phyloP scores from a whole-genome alignment of 169 alveolate genomes.

The Besnoitia besnoiti region DNA sequence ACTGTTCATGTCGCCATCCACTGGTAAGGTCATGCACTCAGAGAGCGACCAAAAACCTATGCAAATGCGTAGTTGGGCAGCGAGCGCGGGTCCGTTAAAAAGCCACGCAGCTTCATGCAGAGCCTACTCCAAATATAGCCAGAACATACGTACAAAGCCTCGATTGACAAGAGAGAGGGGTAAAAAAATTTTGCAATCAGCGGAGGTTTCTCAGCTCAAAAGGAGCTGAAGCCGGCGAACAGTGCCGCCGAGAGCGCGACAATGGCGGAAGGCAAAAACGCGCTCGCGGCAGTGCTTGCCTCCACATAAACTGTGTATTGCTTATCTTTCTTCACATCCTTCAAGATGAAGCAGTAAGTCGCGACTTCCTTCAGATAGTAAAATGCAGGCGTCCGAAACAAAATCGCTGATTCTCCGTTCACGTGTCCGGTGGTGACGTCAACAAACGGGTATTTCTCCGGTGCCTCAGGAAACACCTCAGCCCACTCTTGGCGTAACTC shows the following conservation, averaged over 20 bases:
- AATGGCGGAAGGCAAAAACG: neutral
- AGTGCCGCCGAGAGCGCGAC: neutral
- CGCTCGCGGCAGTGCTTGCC: neutral
- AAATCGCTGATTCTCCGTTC: neutral
- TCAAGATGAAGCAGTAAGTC: neutral
- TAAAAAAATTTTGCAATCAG: neutral
- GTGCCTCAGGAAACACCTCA: slow-evolving; percentile 18
- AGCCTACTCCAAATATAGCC: too few species aligned
- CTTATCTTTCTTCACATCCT: neutral
- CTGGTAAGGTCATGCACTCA: too few species aligned
- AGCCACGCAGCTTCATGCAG: too few species aligned
- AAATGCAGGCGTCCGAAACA: neutral
- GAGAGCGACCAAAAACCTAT: too few species aligned
- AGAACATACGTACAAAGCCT: too few species aligned
- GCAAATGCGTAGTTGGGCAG: too few species aligned
- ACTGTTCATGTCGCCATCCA: too few species aligned
- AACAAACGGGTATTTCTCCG: slow-evolving; percentile 9
- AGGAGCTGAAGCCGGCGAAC: neutral
- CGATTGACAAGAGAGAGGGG: neutral
- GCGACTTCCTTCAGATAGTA: neutral
- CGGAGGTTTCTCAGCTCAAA: neutral
- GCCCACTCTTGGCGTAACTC: neutral
- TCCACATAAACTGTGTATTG: neutral
- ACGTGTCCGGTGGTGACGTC: neutral
- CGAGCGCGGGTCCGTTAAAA: too few species aligned